phyloP scores from a whole-genome alignment of 176 grass and related monocot species.

The Thinopyrum elongatum region DNA sequence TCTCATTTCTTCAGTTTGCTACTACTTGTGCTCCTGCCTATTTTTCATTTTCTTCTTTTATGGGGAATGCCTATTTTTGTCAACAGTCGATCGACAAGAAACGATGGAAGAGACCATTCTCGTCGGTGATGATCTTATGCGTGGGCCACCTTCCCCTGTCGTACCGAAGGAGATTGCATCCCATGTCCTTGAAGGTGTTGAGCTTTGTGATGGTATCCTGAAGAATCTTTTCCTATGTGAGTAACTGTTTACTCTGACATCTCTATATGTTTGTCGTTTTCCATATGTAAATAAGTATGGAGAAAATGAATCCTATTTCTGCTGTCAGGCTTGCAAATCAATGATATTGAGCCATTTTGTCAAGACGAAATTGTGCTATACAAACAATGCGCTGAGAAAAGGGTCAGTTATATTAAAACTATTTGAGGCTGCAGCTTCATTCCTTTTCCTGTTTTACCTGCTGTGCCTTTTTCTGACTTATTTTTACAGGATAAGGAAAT shows the following conservation, averaged over 20 bases:
- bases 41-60: neutral
- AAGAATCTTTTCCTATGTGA: conserved; percentile 96
- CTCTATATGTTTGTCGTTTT: conserved; percentile 1
- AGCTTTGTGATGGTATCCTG: conserved; percentile 88
- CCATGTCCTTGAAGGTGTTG: conserved; percentile 91
- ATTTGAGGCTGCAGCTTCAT: neutral
- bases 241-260: conserved; percentile 28
- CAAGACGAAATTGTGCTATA: conserved; percentile 96
- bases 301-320: neutral
- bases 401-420: conserved; percentile 50
- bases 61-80: neutral
- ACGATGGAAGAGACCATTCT: conserved; percentile 97
- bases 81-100: conserved; percentile 74
- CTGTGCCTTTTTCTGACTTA: neutral
- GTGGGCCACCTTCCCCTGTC: conserved; percentile 74
- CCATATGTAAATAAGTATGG: conserved; percentile 2
- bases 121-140: conserved; percentile 92
- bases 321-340: conserved; percentile 80
- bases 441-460: conserved; percentile 11
- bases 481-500: conserved; percentile 83
- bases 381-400: conserved; percentile 68
- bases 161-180: conserved; percentile 88
- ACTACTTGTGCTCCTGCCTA: conserved; percentile 2
- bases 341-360: conserved; percentile 96
- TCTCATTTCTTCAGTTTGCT: neutral